Evolutionary conservation across 208 protist species (phyloP), one percentile per base, ranked within the genome.

Genomic region (Angomonas desouzai): DNA sequence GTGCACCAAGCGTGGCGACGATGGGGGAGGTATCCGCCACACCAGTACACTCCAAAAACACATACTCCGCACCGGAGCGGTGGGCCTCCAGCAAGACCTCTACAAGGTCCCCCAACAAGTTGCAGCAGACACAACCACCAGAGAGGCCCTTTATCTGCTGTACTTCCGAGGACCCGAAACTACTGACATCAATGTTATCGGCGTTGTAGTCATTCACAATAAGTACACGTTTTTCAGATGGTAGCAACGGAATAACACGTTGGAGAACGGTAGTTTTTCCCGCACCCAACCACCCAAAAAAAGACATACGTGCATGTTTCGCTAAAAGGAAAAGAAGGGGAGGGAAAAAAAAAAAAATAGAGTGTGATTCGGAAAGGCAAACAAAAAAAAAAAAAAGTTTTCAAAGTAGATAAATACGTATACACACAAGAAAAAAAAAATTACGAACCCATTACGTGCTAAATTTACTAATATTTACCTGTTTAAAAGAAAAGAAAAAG

Each of bases 121-220:
- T 83, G 59, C 77, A 83, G 63, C 77, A 83, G 55, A 83, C 73
- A 34, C 77, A 83, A 18, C 77, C 77, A 23, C 77, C 77, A 1
- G 72, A 74, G 22, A 83, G 67, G 22, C 28, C 58, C 9, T 63
- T 49, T 9, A 36, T 33, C 2, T 6, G 36, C 13, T n/a, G 20
- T 22, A 6, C 23, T 25, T 28, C 48, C 1, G 33, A 20, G 2
- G 32, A 0, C 4, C 32, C 16, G 38, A 78, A 74, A 18, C 56
- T 38, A 49, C 27, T 57, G 13, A 45, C 51, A 40, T 79, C 73
- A 1, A 72, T 56, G 60, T 73, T 79, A 64, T 68, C 23, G n/a
- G 28, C 23, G 47, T 51, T 74, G 23, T 69, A 47, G 38, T 79
- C 73, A 40, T 79, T 79, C 45, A 74, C 64, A 13, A 79, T 67